These are phyloP conservation scores for Vitis hybrid DNA, from an alignment of 177 flowering plant genomes.

Conservation along the genomic window DNA sequence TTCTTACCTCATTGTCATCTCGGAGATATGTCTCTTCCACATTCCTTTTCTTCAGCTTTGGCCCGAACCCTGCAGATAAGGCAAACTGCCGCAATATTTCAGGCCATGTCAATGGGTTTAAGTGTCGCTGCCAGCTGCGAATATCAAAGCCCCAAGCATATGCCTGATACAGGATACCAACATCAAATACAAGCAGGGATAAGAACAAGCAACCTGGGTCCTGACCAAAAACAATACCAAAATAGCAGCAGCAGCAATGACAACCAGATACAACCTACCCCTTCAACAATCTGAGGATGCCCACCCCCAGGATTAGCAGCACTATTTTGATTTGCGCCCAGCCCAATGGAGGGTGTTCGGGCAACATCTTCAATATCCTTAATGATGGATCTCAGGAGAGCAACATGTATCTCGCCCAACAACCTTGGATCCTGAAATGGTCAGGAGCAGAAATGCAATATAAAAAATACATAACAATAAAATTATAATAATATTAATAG, in stretches of 20 bases:
- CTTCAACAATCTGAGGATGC: conserved; percentile 91
- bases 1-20: conserved; percentile 71
- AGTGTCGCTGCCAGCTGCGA: conserved; percentile 72
- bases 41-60: conserved; percentile 63
- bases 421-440: conserved; percentile 75
- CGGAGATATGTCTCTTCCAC: conserved; percentile 38
- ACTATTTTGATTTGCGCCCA: conserved; percentile 63
- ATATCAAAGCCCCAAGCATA: conserved; percentile 96
- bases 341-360: conserved; percentile 63
- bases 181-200: not conserved
- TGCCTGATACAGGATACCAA: conserved; percentile 49
- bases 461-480: too few species aligned
- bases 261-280: conserved; percentile 46
- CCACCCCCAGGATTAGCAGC: conserved; percentile 88
- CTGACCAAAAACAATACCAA: not conserved
- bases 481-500: conserved; percentile 6
- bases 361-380: conserved; percentile 98
- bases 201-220: not conserved
- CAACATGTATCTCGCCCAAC: conserved; percentile 80
- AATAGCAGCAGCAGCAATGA: not conserved
- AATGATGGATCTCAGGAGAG: conserved; percentile 67
- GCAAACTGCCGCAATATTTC: conserved; percentile 87
- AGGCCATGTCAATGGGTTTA: conserved; percentile 91
- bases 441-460: not conserved
- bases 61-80: conserved; percentile 88